Conservation (phyloP, 176 grass and related monocot species). For the Eleusine indica region DNA sequence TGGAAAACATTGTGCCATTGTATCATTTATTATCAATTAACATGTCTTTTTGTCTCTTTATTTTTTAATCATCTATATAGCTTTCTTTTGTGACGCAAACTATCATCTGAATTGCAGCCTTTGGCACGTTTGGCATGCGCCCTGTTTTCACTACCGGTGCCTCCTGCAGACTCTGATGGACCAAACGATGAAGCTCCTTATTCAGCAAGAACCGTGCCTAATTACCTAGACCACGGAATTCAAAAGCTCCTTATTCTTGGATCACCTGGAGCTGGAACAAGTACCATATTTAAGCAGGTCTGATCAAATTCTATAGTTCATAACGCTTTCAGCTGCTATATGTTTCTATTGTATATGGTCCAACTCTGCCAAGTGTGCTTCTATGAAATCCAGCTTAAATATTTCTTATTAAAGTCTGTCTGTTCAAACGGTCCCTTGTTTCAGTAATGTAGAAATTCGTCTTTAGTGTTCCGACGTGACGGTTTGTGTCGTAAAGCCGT, state of each 20-base stretch:
- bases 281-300: constrained; percentile 98
- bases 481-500: constrained; percentile 9
- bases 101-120: constrained; percentile 46
- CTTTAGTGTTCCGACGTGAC: not conserved
- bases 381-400: constrained; percentile 13
- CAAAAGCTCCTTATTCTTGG: constrained; percentile 96
- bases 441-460: constrained; percentile 15
- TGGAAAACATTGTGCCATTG: constrained; percentile 7
- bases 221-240: constrained; percentile 81
- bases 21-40: not conserved
- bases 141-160: constrained; percentile 83
- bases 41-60: not conserved
- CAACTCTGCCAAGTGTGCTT: not conserved
- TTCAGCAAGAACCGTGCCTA: constrained; percentile 57
- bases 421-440: not conserved
- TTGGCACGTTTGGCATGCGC: constrained; percentile 71
- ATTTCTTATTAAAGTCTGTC: not conserved
- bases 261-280: constrained; percentile 78
- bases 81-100: not conserved
- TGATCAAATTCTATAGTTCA: constrained; percentile 15
- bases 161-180: constrained; percentile 50
- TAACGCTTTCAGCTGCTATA: constrained; percentile 9
- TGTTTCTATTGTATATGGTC: not conserved
- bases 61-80: constrained; percentile 24
- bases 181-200: constrained; percentile 62